Base-by-base conservation (phyloP, 2,329 filamentous ascomycete species). In the Curvularia lunata region DNA sequence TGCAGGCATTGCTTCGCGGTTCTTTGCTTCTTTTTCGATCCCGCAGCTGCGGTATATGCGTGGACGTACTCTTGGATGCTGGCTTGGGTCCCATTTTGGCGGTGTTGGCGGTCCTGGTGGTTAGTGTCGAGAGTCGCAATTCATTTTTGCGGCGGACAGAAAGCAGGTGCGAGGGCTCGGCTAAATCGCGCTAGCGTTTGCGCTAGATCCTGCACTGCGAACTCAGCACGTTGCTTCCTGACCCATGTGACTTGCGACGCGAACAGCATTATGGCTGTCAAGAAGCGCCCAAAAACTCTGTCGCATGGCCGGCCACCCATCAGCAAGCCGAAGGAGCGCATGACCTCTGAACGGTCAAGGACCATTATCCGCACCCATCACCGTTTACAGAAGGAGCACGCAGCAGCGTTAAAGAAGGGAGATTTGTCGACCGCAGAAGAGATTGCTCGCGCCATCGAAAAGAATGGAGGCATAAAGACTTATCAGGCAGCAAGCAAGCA, bases 401-500 rank as follows among this genome's bases (percentile, higher is more conserved):
- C 81, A 9, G 78, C 79, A 61, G 86, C 86, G 7, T 50, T 81
- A 25, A 74, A 80, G 50, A 70, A 76, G 27, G 75, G 77, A 34
- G 77, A 84, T 53, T 54, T 58, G 18, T 68, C 69, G 18, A 69
- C 76, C 28, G 80, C 81, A 21, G 66, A 71, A 30, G 70, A 76
- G 16, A 71, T 88, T 13, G 75, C 82, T 54, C 69, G 72, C 18
- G 76, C 84, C 52, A 85, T 88, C 54, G 77, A 82, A 21, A 76
- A 78, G n/a, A 80, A 83, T 49, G 86, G 86, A 7, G 86, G 86
- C 0, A 73, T 89, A 51, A 77, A 84, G 62, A 79, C 77, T 23
- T 89, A 89, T 63, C 86, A 89, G 71, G 78, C 82, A 45, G 86
- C 86, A 46, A 88, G 85, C 75, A 86, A 84, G 59, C 81, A 84